These are phyloP conservation scores for Leccinellum rugosiceps DNA, from an alignment of 768 basidiomycete genomes.

Conservation along the genomic window DNA sequence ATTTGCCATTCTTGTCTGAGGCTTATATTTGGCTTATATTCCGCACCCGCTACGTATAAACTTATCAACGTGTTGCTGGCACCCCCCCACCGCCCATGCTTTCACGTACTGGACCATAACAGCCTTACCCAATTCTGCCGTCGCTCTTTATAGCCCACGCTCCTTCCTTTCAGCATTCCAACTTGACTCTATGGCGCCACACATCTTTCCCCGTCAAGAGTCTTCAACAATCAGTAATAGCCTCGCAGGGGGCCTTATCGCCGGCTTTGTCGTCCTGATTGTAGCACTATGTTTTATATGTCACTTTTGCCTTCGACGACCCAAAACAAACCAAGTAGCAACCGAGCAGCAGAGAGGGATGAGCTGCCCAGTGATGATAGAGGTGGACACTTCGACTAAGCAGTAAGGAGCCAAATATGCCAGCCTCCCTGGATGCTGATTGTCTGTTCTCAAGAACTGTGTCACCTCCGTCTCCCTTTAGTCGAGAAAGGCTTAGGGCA, in stretches of 20 bases:
- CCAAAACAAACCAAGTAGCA: constrained; percentile 35
- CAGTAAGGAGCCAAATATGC: constrained; percentile 10
- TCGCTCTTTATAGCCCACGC: constrained; percentile 10
- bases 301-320: constrained; percentile 39
- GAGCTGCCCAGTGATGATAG: constrained; percentile 7
- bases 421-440: neutral
- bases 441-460: constrained; percentile 2
- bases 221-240: constrained; percentile 28
- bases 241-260: constrained; percentile 47
- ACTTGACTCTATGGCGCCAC: constrained; percentile 18
- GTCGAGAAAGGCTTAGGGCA: constrained; percentile 41
- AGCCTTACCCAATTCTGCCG: neutral
- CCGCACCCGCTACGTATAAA: constrained; percentile 6
- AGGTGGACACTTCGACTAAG: neutral
- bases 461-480: constrained; percentile 30
- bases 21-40: neutral
- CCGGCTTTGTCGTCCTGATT: constrained; percentile 2
- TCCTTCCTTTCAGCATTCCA: neutral
- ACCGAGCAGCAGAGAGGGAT: constrained; percentile 29
- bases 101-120: neutral
- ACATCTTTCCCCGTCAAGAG: constrained; percentile 8
- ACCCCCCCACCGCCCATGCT: constrained; percentile 4
- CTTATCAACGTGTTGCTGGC: neutral
- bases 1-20: neutral
- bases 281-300: constrained; percentile 36